Conservation (phyloP, 176 grass and related monocot species). For the Triticum timopheevii region DNA sequence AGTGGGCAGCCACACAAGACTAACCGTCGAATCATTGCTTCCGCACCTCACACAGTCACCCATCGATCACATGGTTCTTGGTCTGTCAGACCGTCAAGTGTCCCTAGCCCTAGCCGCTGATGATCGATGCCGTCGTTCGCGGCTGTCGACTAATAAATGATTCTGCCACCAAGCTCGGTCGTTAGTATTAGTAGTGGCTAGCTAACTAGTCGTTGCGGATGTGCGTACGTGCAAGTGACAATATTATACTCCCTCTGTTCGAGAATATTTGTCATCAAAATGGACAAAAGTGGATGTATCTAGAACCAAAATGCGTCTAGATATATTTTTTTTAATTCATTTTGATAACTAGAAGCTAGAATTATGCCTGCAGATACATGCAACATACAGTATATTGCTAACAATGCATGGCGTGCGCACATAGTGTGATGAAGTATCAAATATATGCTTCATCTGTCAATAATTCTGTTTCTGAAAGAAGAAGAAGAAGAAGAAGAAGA, state of each 20-base stretch:
- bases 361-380: too few relatives aligned
- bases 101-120: not conserved
- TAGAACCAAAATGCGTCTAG: too few relatives aligned
- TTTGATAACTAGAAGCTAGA: not conserved
- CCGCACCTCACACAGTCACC: not conserved
- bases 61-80: not conserved
- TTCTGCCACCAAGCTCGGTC: not conserved
- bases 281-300: too few relatives aligned
- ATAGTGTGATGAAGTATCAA: not conserved
- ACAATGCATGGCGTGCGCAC: not conserved
- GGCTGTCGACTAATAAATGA: not conserved
- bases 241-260: too few relatives aligned
- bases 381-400: not conserved
- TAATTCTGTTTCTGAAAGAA: not conserved
- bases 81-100: not conserved
- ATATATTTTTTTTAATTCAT: too few relatives aligned
- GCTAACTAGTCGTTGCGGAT: too few relatives aligned
- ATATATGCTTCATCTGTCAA: not conserved
- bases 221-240: too few relatives aligned
- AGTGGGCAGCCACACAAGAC: not conserved
- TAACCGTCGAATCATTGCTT: slow-evolving; percentile 5
- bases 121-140: not conserved
- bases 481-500: too few relatives aligned
- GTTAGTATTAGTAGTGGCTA: too few relatives aligned
- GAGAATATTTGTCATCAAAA: too few relatives aligned